phyloP scores from a whole-genome alignment of 2,329 filamentous ascomycete species.

The Geoglossum cookeanum region DNA sequence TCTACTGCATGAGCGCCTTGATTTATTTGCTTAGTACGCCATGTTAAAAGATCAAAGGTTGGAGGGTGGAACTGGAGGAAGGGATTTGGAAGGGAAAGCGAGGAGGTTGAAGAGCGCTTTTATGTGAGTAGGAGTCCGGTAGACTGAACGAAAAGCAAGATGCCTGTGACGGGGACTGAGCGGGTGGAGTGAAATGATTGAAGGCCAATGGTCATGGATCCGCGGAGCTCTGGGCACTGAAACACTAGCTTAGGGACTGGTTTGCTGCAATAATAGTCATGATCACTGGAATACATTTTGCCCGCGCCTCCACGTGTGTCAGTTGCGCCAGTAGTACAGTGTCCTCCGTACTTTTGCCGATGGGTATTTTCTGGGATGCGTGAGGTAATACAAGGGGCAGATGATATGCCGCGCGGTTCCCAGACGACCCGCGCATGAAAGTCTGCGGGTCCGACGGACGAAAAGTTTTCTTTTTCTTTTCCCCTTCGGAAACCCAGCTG shows the following conservation, averaged over 20 bases:
- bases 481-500: too few species aligned
- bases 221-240: background rate
- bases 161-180: background rate
- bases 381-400: too few species aligned
- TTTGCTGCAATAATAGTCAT: conserved; percentile 2
- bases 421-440: too few species aligned
- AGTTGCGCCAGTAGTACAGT: too few species aligned
- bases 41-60: background rate
- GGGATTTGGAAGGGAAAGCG: background rate
- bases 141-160: background rate
- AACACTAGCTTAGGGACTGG: background rate
- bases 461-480: too few species aligned
- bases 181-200: background rate
- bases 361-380: too few species aligned
- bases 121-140: background rate
- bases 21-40: background rate
- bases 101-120: background rate
- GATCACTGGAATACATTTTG: background rate
- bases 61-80: background rate
- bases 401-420: too few species aligned
- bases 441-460: too few species aligned
- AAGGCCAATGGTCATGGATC: background rate
- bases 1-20: background rate
- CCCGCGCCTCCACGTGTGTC: too few species aligned
- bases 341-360: too few species aligned